phyloP scores from a whole-genome alignment of 805 yeast genomes.

The Saccharomycopsis fibuligera region DNA sequence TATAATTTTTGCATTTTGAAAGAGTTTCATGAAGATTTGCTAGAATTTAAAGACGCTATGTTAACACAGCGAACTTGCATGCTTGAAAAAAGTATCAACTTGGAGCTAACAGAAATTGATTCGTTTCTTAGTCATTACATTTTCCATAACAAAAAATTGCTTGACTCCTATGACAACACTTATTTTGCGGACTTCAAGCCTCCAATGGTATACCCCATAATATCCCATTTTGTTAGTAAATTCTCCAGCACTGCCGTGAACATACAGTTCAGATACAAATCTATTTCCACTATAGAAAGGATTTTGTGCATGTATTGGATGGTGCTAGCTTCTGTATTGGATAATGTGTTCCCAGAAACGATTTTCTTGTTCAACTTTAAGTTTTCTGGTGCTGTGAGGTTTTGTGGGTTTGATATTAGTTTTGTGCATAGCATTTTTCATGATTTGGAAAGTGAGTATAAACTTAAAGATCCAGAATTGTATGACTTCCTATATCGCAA shows the following conservation, averaged over 20 bases:
- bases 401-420: slow-evolving; percentile 5
- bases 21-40: slow-evolving; percentile 5
- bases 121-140: neutral
- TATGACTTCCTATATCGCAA: slow-evolving; percentile 9
- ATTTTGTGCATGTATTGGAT: slow-evolving; percentile 12
- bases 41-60: neutral
- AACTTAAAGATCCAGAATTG: neutral
- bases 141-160: neutral
- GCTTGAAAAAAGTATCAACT: no score
- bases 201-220: neutral
- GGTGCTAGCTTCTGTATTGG: slow-evolving; percentile 1
- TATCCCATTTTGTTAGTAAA: neutral
- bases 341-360: slow-evolving; percentile 12
- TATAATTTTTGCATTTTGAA: neutral
- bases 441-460: neutral
- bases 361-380: slow-evolving; percentile 3
- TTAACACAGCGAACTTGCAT: no score
- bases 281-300: slow-evolving; percentile 3
- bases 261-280: neutral
- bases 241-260: neutral
- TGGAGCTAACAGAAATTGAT: neutral
- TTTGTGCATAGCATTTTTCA: slow-evolving; percentile 5
- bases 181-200: neutral
- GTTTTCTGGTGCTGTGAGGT: slow-evolving; percentile 4
- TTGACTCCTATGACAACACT: neutral